These are phyloP conservation scores for Cadophora sp. DNA, from an alignment of 2,329 filamentous ascomycete species.

Conservation along the genomic window DNA sequence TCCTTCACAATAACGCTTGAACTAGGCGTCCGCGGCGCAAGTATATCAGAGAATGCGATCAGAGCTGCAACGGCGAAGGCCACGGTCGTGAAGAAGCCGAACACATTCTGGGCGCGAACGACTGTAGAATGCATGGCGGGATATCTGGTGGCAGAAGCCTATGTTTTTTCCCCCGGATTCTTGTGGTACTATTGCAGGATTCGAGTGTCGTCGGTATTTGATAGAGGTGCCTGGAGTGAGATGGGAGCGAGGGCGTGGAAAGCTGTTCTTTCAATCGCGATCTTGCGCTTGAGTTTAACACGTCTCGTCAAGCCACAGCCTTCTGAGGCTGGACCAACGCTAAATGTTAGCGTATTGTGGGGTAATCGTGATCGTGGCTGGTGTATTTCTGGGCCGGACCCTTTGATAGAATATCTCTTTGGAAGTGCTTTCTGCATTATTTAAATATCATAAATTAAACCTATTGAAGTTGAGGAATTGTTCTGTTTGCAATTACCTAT, in stretches of 20 bases:
- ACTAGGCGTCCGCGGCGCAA: slow-evolving; percentile 71
- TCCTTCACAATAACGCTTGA: slow-evolving; percentile 72
- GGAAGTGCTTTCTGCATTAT: not conserved
- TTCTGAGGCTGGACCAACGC: slow-evolving; percentile 12
- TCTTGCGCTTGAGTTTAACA: slow-evolving; percentile 30
- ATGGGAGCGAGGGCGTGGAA: not conserved
- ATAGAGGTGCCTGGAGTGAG: not conserved
- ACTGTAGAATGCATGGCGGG: slow-evolving; percentile 81
- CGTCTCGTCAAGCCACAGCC: slow-evolving; percentile 32
- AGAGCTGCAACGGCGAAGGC: slow-evolving; percentile 80
- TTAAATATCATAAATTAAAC: too few species aligned
- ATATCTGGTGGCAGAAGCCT: slow-evolving; percentile 7
- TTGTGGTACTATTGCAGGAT: slow-evolving; percentile 16
- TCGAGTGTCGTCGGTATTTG: not conserved
- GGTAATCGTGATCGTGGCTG: slow-evolving; percentile 21
- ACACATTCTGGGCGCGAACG: slow-evolving; percentile 87
- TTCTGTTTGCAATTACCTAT: not conserved
- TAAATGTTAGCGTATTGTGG: slow-evolving; percentile 23
- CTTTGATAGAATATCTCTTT: not conserved
- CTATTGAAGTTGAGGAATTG: too few species aligned
- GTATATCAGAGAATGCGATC: slow-evolving; percentile 81
- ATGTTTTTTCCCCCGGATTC: not conserved
- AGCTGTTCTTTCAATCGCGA: slow-evolving; percentile 7
- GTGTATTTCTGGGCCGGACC: not conserved
- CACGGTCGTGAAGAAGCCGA: slow-evolving; percentile 97